Conservation (phyloP, 1,284 basidiomycete genomes). For the Trichosporon ovoides region DNA sequence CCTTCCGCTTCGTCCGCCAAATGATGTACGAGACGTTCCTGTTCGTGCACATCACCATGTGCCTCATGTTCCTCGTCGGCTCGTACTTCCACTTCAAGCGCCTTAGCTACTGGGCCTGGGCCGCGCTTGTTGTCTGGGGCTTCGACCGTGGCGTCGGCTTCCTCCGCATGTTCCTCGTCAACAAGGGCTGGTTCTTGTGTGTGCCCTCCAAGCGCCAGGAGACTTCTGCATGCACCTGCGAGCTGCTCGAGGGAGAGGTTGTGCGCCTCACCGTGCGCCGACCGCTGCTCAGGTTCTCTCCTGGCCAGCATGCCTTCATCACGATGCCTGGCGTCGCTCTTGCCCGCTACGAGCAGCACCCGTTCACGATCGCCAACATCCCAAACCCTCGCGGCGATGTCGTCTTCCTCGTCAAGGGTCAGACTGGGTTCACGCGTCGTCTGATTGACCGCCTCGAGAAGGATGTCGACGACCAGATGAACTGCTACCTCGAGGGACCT, state of each 20-base stretch:
- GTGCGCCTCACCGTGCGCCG: constrained; percentile 16
- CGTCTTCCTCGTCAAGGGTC: constrained; percentile 17
- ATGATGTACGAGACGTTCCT: constrained; percentile 55
- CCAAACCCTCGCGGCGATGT: constrained; percentile 13
- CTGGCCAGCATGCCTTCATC: constrained; percentile 42
- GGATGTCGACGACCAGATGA: constrained; percentile 17
- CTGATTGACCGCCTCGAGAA: constrained; percentile 25
- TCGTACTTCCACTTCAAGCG: constrained; percentile 19
- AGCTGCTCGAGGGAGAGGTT: constrained; percentile 53
- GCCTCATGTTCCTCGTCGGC: constrained; percentile 21
- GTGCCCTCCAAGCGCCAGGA: constrained; percentile 20
- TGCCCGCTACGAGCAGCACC: constrained; percentile 44
- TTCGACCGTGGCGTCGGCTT: constrained; percentile 59
- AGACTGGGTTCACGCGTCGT: constrained; percentile 34
- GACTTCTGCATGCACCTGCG: constrained; percentile 42
- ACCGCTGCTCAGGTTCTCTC: constrained; percentile 26
- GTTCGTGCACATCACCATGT: constrained; percentile 50
- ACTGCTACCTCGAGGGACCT: constrained; percentile 40
- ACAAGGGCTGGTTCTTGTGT: constrained; percentile 51
- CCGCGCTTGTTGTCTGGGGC: constrained; percentile 54
- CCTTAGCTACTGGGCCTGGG: constrained; percentile 5
- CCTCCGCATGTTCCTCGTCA: constrained; percentile 55
- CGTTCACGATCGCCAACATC: constrained; percentile 38
- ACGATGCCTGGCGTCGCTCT: constrained; percentile 36
- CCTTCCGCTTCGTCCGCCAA: constrained; percentile 49